Evolutionary conservation across 139 green algal species (phyloP).

Genomic region (Tetraselmis striata): DNA sequence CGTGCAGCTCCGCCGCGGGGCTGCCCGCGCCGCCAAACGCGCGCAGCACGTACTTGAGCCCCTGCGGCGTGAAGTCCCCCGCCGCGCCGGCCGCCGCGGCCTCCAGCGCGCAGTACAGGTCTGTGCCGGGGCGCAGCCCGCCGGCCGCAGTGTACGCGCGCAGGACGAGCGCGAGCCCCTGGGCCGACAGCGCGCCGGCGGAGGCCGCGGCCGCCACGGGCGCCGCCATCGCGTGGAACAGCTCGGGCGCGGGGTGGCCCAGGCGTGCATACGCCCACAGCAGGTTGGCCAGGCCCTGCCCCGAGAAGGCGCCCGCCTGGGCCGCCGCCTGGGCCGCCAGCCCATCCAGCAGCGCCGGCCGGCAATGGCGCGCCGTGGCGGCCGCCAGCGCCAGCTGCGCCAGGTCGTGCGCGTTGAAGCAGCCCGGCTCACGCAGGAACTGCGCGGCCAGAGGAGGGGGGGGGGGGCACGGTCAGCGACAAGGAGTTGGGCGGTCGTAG

Average conservation of each 20-base stretch:
- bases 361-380: background rate
- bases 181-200: background rate
- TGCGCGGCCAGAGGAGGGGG: background rate
- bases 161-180: background rate
- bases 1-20: background rate
- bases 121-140: background rate
- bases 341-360: background rate
- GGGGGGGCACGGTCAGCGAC: background rate
- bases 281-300: background rate
- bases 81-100: too few relatives aligned
- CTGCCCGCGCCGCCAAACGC: background rate
- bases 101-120: background rate
- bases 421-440: background rate
- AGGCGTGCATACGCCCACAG: background rate
- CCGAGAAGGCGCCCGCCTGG: background rate
- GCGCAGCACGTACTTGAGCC: background rate
- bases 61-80: background rate
- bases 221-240: background rate
- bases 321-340: background rate
- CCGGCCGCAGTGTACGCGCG: background rate
- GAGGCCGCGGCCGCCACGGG: background rate
- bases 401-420: background rate
- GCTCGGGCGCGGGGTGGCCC: background rate
- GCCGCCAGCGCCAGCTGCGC: background rate
- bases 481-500: too few relatives aligned